Evolutionary conservation across 1,284 basidiomycete species (phyloP).

Genomic region (Ceratorhiza oryzae-sativae): DNA sequence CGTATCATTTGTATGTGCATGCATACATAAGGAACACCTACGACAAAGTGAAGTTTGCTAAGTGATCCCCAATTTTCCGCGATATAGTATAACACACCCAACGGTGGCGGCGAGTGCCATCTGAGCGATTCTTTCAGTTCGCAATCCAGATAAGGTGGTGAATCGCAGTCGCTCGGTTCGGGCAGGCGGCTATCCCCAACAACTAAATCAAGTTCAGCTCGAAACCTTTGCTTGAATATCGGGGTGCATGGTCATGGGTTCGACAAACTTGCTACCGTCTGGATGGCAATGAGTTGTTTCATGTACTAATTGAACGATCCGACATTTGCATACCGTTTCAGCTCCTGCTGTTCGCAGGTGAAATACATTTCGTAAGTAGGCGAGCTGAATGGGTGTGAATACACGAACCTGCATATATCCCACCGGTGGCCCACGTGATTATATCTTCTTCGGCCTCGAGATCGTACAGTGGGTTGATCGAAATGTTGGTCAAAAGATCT

Average conservation of each 20-base stretch:
- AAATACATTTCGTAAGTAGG: neutral
- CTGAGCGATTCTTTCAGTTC: conserved; percentile 13
- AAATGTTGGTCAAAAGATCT: neutral
- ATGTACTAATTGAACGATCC: neutral
- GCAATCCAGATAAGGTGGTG: conserved; percentile 5
- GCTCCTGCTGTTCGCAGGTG: neutral
- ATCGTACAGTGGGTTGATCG: too few species aligned
- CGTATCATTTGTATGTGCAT: conserved; percentile 40
- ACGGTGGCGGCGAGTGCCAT: neutral
- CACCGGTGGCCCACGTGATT: conserved; percentile 8
- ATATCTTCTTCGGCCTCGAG: neutral
- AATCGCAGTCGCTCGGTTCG: conserved; percentile 16
- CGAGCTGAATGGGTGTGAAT: neutral
- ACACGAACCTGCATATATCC: conserved; percentile 15
- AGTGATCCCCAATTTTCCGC: neutral
- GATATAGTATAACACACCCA: neutral
- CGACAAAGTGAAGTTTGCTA: neutral
- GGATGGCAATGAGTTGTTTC: neutral
- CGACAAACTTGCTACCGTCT: conserved; percentile 25
- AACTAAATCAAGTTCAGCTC: conserved; percentile 46
- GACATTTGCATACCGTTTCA: neutral
- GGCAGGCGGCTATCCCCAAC: conserved; percentile 40
- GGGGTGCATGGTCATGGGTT: conserved; percentile 43
- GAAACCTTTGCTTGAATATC: conserved; percentile 42
- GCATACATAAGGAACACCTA: conserved; percentile 37